Evolutionary conservation across 257 asterid genomes (phyloP).

Genomic region (Nicotiana otophora): DNA sequence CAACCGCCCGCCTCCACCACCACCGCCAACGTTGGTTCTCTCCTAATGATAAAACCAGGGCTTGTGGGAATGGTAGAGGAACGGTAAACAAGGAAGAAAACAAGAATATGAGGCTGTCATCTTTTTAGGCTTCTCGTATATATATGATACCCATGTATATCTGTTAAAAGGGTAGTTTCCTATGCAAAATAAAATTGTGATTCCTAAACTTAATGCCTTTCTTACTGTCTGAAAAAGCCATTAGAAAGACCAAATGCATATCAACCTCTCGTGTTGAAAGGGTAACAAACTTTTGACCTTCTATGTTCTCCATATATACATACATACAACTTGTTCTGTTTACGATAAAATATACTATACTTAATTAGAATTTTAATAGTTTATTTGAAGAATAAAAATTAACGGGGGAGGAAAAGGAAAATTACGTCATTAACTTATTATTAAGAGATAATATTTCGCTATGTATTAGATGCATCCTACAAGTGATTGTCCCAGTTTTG

Average conservation of each 20-base stretch:
- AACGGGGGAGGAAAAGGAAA: neutral
- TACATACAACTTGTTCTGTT: neutral
- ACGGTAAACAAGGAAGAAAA: neutral
- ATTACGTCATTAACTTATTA: neutral
- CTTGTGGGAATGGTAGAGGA: neutral
- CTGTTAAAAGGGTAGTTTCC: neutral
- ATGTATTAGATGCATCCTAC: neutral
- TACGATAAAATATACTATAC: neutral
- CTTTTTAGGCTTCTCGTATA: conserved; percentile 2
- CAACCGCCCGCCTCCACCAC: neutral
- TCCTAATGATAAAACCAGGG: conserved; percentile 1
- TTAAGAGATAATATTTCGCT: neutral
- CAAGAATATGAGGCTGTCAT: conserved; percentile 19
- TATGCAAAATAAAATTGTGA: neutral
- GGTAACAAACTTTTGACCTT: neutral
- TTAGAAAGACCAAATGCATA: neutral
- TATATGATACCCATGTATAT: neutral
- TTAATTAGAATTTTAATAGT: neutral
- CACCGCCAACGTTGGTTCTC: conserved; percentile 8
- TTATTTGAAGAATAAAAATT: neutral
- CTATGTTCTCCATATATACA: neutral
- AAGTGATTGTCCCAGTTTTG: too few relatives aligned
- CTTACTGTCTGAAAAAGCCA: neutral
- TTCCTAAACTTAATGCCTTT: neutral
- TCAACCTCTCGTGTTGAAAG: neutral